Evolutionary conservation across 1,284 basidiomycete species (phyloP).

Genomic region (Kalmanozyma brasiliensis): DNA sequence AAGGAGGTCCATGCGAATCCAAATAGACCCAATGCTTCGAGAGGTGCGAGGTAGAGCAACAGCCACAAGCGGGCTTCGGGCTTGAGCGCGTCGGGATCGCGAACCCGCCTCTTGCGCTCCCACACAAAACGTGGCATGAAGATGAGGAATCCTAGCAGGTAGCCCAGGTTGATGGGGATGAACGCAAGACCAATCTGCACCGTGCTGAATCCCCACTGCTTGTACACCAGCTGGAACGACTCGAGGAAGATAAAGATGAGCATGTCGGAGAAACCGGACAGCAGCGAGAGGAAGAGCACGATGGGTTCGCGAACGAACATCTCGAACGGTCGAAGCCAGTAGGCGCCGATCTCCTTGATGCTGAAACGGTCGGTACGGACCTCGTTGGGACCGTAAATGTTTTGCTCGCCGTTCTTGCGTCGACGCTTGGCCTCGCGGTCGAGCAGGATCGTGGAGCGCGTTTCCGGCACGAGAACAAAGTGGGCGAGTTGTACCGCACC

Average conservation of each 20-base stretch:
- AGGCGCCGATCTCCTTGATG: constrained; percentile 65
- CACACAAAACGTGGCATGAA: constrained; percentile 67
- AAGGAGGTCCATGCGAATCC: constrained; percentile 70
- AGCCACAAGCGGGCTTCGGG: constrained; percentile 69
- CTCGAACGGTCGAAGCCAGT: constrained; percentile 68
- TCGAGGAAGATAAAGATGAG: constrained; percentile 70
- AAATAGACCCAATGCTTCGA: constrained; percentile 69
- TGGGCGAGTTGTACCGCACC: constrained; percentile 68
- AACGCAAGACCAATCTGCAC: constrained; percentile 68
- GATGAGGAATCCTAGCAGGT: constrained; percentile 67
- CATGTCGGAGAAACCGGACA: constrained; percentile 69
- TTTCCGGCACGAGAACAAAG: constrained; percentile 69
- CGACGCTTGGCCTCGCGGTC: constrained; percentile 68
- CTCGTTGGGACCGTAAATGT: constrained; percentile 70
- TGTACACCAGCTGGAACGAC: constrained; percentile 69
- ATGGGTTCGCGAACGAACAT: constrained; percentile 69
- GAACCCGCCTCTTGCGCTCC: constrained; percentile 55
- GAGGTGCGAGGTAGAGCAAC: constrained; percentile 68
- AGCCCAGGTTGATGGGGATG: constrained; percentile 69
- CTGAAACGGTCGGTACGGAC: constrained; percentile 67
- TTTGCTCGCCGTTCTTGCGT: constrained; percentile 65
- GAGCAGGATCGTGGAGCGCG: constrained; percentile 68
- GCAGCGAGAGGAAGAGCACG: constrained; percentile 69
- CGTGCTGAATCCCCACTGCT: constrained; percentile 68
- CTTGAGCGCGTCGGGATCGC: constrained; percentile 55